Evolutionary conservation across 805 yeast genomes (phyloP), one percentile per base, ranked within the genome.

Genomic region (Hanseniaspora hatyaiensis): DNA sequence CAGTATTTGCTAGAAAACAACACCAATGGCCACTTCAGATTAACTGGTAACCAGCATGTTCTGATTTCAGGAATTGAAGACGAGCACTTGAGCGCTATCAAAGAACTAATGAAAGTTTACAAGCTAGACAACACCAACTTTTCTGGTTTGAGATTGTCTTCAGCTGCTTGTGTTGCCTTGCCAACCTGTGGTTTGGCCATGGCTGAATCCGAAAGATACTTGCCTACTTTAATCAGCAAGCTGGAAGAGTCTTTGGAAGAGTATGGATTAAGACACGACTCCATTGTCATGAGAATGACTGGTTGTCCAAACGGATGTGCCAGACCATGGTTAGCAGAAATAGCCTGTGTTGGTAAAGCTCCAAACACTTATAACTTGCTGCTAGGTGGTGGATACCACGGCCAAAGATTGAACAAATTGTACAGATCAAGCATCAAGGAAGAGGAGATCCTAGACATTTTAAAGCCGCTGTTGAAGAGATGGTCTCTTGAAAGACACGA

Each of bases 231-330:
- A 57, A 75, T 89, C 55, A 65, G 80, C 53, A 85, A 87, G 66
- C 68, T 89, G 51, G 97, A 89, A 65, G 75, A 70, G n/a, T 78
- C 86, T 18, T 70, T 89, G 50, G 96, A 89, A 66, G 95, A 87
- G 59, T 78, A 79, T 54, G 97, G 97, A 8, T 74, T 89, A 57
- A 82, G 95, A 61, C 95, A 87, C 58, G 97, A 89, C 65, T 80
- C 95, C 6, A 74, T 89, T 55, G 95, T 87, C 20, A 82, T 89
- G 94, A 78, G 97, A 70, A 88, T 89, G 96, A 89, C 96, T 26
- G 97, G 97, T 50, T 89, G 97, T 73, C 96, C 96, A 48, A 89
- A 89, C 64, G 97, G 97, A 55, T 89, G 97, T 71, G 92, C 97
- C 20, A 79, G 97, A 65, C 97, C 97, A 24, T 89, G 96, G 96